These are phyloP conservation scores for Acrocalymma vagum DNA, from an alignment of 2,329 filamentous ascomycete genomes.

Conservation along the genomic window DNA sequence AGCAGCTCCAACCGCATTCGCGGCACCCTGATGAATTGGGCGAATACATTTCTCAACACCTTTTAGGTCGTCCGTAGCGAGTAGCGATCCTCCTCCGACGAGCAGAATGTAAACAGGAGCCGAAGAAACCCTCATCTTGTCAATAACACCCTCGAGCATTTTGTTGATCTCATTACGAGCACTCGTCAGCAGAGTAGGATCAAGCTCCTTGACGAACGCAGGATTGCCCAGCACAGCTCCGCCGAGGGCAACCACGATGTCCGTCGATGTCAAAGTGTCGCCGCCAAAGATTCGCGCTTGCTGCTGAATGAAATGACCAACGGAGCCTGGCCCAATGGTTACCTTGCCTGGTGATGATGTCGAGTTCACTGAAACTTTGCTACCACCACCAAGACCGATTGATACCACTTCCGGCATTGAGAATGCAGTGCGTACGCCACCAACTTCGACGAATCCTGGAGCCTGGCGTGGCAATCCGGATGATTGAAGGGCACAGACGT, in stretches of 20 bases:
- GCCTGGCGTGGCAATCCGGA: constrained; percentile 70
- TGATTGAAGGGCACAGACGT: constrained; percentile 66
- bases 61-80: constrained; percentile 58
- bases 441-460: constrained; percentile 67
- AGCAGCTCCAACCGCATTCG: constrained; percentile 69
- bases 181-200: neutral
- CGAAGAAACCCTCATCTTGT: constrained; percentile 65
- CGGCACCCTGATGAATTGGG: constrained; percentile 63
- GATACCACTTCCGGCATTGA: constrained; percentile 59
- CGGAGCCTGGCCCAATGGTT: constrained; percentile 65
- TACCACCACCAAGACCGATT: constrained; percentile 66
- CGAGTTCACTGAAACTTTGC: constrained; percentile 32
- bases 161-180: constrained; percentile 49
- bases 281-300: constrained; percentile 65
- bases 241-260: constrained; percentile 41
- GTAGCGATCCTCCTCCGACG: constrained; percentile 65
- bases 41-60: constrained; percentile 61
- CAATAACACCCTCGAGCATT: constrained; percentile 62
- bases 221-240: constrained; percentile 32
- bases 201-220: neutral
- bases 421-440: constrained; percentile 65
- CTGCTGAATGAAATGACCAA: constrained; percentile 60
- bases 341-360: constrained; percentile 42
- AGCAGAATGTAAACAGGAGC: constrained; percentile 62
- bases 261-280: constrained; percentile 59